phyloP scores from a whole-genome alignment of 2,329 filamentous ascomycete genomes.

The Ophiostoma sp. region DNA sequence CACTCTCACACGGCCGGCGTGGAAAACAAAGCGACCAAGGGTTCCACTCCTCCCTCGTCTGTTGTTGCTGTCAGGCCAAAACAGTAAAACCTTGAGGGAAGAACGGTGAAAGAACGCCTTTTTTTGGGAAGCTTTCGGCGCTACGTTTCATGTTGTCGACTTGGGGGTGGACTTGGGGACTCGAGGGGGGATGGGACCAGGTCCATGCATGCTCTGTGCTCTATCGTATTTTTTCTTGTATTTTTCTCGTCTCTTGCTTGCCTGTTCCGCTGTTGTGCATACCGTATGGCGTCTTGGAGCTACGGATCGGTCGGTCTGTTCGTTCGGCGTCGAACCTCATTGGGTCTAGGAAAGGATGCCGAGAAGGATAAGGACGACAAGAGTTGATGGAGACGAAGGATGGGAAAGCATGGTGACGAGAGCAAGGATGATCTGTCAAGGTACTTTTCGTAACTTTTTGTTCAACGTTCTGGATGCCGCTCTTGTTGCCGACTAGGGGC shows the following conservation, averaged over 20 bases:
- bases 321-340: background rate
- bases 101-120: background rate
- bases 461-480: background rate
- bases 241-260: background rate
- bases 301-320: constrained; percentile 5
- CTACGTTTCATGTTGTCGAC: constrained; percentile 22
- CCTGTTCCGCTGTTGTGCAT: background rate
- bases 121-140: constrained; percentile 9
- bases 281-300: background rate
- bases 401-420: background rate
- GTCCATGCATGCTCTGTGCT: background rate
- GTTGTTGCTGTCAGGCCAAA: background rate
- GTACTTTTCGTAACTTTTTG: background rate
- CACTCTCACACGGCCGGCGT: constrained; percentile 10
- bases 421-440: background rate
- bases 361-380: background rate
- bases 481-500: constrained; percentile 2
- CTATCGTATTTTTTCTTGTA: background rate
- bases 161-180: background rate
- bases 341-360: constrained; percentile 13
- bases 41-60: constrained; percentile 17
- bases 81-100: background rate
- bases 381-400: background rate
- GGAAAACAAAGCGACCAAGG: constrained; percentile 4
- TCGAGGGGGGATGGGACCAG: background rate